phyloP scores from a whole-genome alignment of 768 basidiomycete species.

The Xanthoconium purpureum region DNA sequence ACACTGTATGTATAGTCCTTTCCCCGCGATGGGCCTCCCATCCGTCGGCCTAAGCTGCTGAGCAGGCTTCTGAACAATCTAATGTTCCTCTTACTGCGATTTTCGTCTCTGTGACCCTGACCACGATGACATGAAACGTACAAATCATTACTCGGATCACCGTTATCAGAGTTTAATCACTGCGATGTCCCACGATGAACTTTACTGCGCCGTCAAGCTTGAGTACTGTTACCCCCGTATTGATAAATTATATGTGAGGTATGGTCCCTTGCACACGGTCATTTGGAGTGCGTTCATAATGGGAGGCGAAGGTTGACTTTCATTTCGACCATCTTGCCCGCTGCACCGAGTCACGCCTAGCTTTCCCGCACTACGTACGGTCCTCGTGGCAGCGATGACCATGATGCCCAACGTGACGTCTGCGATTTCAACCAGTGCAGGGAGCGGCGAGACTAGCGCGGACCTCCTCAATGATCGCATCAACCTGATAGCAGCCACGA shows the following conservation, averaged over 20 bases:
- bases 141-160: conserved; percentile 7
- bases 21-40: too few relatives aligned
- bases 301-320: not conserved
- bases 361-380: conserved; percentile 1
- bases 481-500: conserved; percentile 25
- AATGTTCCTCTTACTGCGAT: not conserved
- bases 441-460: not conserved
- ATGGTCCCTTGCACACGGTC: conserved; percentile 22
- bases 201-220: not conserved
- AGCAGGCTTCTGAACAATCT: not conserved
- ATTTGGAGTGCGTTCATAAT: conserved; percentile 24
- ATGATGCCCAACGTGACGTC: conserved; percentile 6
- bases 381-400: conserved; percentile 6
- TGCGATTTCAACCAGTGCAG: conserved; percentile 7
- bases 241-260: not conserved
- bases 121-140: not conserved
- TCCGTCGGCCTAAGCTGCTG: too few relatives aligned
- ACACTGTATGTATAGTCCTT: too few relatives aligned
- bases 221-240: conserved; percentile 16
- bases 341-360: conserved; percentile 6
- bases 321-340: conserved; percentile 13
- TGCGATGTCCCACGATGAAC: conserved; percentile 6
- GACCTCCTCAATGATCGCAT: conserved; percentile 22
- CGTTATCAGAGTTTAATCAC: conserved; percentile 22
- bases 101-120: conserved; percentile 13